A percentile compares a stretch with the other conserved stretches of the same genome.
Evolutionary conservation across 2,329 filamentous ascomycete species (phyloP).

Genomic region (Colletotrichum sp.): DNA sequence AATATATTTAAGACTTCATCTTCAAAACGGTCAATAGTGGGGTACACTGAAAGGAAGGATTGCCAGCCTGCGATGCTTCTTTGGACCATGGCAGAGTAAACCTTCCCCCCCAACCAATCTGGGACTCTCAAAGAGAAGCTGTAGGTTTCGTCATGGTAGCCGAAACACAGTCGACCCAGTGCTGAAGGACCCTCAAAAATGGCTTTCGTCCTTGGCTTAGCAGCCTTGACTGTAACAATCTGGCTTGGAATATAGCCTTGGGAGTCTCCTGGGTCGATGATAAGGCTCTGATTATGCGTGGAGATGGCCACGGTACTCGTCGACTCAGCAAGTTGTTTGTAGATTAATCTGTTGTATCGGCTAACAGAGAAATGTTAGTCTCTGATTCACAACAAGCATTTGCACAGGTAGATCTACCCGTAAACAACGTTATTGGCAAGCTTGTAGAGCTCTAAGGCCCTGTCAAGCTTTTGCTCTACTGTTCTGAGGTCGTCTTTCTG

Average conservation of each 20-base stretch:
- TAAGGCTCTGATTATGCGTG: rapidly evolving
- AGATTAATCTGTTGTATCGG: not conserved
- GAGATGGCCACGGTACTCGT: rapidly evolving
- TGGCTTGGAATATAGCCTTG: rapidly evolving
- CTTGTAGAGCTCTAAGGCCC: not conserved
- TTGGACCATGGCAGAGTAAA: not conserved
- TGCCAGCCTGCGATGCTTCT: not conserved
- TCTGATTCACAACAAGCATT: not conserved
- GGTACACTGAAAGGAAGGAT: not conserved
- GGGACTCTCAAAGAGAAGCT: rapidly evolving
- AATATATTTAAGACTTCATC: rapidly evolving
- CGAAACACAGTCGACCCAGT: rapidly evolving
- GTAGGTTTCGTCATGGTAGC: rapidly evolving
- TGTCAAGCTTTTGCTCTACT: not conserved
- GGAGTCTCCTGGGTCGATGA: rapidly evolving
- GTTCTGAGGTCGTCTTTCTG: not conserved
- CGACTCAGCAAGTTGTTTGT: rapidly evolving
- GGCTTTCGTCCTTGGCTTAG: rapidly evolving
- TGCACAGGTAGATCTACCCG: rapidly evolving
- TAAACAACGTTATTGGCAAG: not conserved
- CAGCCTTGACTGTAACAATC: rapidly evolving
- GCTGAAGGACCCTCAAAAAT: not conserved
- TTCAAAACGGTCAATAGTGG: rapidly evolving
- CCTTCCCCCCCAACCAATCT: not conserved
- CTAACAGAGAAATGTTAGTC: rapidly evolving